Percentiles rank a stretch among this genome's conserved stretches.
Evolutionary conservation across 345 rosid genomes (phyloP).

Genomic region (Salix viminalis): DNA sequence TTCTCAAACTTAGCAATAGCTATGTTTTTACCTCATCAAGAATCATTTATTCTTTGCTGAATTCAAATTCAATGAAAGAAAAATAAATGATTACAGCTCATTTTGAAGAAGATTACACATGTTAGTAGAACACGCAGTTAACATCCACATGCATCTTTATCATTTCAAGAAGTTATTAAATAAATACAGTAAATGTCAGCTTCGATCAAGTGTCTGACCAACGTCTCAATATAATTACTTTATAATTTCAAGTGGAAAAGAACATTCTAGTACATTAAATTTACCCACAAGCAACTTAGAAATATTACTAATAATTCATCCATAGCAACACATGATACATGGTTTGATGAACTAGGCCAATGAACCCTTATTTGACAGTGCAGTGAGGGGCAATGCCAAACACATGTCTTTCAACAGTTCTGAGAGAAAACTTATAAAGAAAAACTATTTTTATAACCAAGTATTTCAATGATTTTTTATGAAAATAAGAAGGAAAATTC

Average conservation of each 20-base stretch:
- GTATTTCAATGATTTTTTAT: background rate
- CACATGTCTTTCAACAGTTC: background rate
- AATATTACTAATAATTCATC: background rate
- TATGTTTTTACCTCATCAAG: background rate
- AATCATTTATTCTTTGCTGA: background rate
- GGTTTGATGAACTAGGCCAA: background rate
- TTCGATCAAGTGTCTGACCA: background rate
- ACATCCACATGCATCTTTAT: background rate
- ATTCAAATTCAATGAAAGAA: background rate
- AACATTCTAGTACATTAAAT: background rate
- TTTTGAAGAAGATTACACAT: background rate
- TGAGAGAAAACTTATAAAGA: background rate
- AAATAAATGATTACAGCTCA: background rate
- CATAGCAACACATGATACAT: background rate
- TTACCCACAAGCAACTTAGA: background rate
- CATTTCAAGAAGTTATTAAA: background rate
- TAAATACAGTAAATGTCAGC: background rate
- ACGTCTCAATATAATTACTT: background rate
- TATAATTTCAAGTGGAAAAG: background rate
- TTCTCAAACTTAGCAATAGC: background rate
- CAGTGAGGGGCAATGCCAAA: background rate
- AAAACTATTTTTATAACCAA: background rate
- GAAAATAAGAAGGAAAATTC: background rate
- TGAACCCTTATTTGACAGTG: background rate
- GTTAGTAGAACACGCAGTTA: background rate